Evolutionary conservation across 805 yeast species (phyloP).

Genomic region (Wickerhamiella kurtzmanii): DNA sequence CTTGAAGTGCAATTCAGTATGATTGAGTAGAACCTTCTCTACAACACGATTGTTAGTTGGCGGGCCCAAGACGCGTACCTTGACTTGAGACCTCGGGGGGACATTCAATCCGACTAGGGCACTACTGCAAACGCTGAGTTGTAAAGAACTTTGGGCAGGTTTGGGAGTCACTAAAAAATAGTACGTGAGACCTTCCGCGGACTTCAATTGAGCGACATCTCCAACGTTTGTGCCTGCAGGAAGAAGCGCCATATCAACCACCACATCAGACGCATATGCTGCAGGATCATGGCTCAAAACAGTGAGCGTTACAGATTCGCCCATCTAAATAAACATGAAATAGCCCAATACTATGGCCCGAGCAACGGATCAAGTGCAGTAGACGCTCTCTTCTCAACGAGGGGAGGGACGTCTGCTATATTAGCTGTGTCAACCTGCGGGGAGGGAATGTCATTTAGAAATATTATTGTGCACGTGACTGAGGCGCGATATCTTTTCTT

Average conservation of each 20-base stretch:
- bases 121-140: slow-evolving; percentile 14
- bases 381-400: too few relatives aligned
- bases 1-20: slow-evolving; percentile 66
- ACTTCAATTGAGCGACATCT: slow-evolving; percentile 48
- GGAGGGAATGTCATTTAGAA: too few relatives aligned
- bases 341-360: background rate
- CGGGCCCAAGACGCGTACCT: slow-evolving; percentile 33
- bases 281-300: slow-evolving; percentile 53
- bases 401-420: too few relatives aligned
- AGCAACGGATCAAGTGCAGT: background rate
- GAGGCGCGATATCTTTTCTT: background rate
- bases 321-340: background rate
- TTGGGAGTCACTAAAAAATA: slow-evolving; percentile 19
- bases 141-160: slow-evolving; percentile 12
- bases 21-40: slow-evolving; percentile 45
- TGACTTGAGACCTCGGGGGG: slow-evolving; percentile 53
- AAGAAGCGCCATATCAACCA: slow-evolving; percentile 44
- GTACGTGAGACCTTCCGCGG: slow-evolving; percentile 13
- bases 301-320: slow-evolving; percentile 5
- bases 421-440: too few relatives aligned
- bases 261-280: slow-evolving; percentile 42
- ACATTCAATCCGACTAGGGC: slow-evolving; percentile 35
- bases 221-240: slow-evolving; percentile 55
- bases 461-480: background rate
- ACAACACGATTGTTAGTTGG: slow-evolving; percentile 14